Evolutionary conservation across 1,139 yeast genomes (phyloP), one percentile per base, ranked within the genome.

Genomic region (Magnusiomyces tetraspermus): DNA sequence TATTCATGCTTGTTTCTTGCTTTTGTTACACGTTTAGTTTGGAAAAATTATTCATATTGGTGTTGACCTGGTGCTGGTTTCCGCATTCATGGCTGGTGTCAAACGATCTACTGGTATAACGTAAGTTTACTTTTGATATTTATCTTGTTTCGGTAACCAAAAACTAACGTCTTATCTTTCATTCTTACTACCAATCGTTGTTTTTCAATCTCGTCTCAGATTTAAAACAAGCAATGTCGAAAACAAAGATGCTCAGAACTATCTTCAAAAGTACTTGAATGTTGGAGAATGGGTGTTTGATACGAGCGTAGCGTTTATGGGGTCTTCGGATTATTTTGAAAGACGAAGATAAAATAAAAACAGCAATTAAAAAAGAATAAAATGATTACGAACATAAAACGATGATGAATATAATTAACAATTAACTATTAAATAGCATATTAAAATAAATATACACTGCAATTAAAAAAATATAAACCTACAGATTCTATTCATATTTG

Each of bases 281-380:
- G 68, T 83, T 36, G 98, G 98, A n/a, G 98, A 92, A 63, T 79
- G 81, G 67, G 72, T 85, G 3, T 82, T 84, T 61, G 96, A 89
- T 64, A 76, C 79, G 54, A 73, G 86, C 40, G 83, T 85, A 15
- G 85, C 88, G 4, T 76, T 79, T 59, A 78, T 88, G 74, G 81
- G 83, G 48, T 75, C 83, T 11, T 83, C 95, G 1, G 77, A 78
- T 21, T 87, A 83, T 68, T 92, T 89, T 69, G 81, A 75, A 58
- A 79, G 92, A 62, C 77, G 53, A 48, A 51, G 57, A 22, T 24
- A 37, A 36, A n/a, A n/a, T n/a, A n/a, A n/a, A n/a, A n/a, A n/a
- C n/a, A n/a, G n/a, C n/a, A n/a, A n/a, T n/a, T n/a, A n/a, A n/a
- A n/a, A n/a, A n/a, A n/a, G n/a, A n/a, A n/a, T n/a, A n/a, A n/a